A percentile compares a stretch with the other conserved stretches of the same genome.
Evolutionary conservation across 2,329 filamentous ascomycete genomes (phyloP).

Genomic region (Neonectria hederae): DNA sequence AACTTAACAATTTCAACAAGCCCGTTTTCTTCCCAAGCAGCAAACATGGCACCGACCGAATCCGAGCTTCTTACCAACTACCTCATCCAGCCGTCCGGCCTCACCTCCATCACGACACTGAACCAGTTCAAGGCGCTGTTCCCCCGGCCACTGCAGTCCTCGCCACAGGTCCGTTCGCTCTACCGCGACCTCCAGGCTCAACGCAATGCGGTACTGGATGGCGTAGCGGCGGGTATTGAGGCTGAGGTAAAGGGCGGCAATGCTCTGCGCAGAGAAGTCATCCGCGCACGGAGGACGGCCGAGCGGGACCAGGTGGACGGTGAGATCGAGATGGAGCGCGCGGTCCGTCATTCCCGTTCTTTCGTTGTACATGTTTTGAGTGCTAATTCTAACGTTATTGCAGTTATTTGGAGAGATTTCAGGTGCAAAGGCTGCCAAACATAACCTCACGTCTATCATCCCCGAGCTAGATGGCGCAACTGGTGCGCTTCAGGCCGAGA

Average conservation of each 20-base stretch:
- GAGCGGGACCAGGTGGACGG: constrained; percentile 68
- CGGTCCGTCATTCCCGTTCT: constrained; percentile 50
- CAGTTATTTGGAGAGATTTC: constrained; percentile 67
- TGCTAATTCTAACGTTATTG: neutral
- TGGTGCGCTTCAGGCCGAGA: constrained; percentile 72
- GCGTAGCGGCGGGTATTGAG: constrained; percentile 71
- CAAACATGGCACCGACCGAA: constrained; percentile 77
- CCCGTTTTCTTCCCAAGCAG: neutral
- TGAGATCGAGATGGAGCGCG: constrained; percentile 70
- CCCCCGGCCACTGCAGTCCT: constrained; percentile 71
- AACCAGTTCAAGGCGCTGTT: constrained; percentile 81
- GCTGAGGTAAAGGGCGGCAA: constrained; percentile 71
- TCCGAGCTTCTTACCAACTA: constrained; percentile 79
- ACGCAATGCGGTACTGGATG: constrained; percentile 74
- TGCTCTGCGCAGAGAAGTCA: constrained; percentile 65
- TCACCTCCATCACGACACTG: constrained; percentile 78
- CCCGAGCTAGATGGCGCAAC: constrained; percentile 75
- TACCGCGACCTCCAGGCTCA: constrained; percentile 84
- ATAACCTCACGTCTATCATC: constrained; percentile 72
- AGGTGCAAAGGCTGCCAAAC: constrained; percentile 59
- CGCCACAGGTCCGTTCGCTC: constrained; percentile 73
- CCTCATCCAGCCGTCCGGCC: constrained; percentile 77
- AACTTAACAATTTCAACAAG: neutral
- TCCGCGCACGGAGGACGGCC: constrained; percentile 61
- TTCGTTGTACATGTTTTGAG: neutral